These are phyloP conservation scores for Pseudomonodictys pantanalensis DNA, from an alignment of 495 filamentous ascomycete genomes.

Conservation along the genomic window DNA sequence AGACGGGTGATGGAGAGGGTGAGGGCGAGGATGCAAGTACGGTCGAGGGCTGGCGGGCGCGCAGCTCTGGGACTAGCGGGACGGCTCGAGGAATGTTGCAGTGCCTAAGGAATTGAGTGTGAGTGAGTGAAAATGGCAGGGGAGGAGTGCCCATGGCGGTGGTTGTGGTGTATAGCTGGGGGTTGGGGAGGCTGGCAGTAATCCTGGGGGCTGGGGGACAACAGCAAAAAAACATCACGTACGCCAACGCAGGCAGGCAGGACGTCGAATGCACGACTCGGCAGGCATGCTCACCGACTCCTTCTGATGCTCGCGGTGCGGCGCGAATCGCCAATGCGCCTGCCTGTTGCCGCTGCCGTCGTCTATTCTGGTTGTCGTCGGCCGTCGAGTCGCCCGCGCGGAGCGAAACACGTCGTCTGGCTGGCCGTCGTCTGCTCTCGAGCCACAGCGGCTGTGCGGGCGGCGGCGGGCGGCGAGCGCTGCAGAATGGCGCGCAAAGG, in stretches of 20 bases:
- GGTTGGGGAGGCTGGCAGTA: slow-evolving; percentile 30
- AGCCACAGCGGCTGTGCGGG: not conserved
- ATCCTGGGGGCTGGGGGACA: slow-evolving; percentile 17
- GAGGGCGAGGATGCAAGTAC: not conserved
- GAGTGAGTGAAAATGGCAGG: slow-evolving; percentile 25
- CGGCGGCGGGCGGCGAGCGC: not conserved
- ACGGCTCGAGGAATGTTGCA: slow-evolving; percentile 25
- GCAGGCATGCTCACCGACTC: slow-evolving; percentile 20
- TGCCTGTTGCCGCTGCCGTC: not conserved
- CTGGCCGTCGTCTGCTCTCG: not conserved
- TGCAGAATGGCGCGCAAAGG: not conserved
- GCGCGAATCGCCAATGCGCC: not conserved
- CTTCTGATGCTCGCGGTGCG: not conserved
- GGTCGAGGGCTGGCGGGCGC: not conserved
- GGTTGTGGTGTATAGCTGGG: slow-evolving; percentile 3
- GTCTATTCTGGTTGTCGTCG: too few relatives aligned
- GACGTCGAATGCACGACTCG: slow-evolving; percentile 8
- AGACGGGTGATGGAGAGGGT: too few relatives aligned
- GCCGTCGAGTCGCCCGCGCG: not conserved
- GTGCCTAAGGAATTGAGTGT: slow-evolving; percentile 18
- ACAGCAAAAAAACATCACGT: slow-evolving; percentile 5
- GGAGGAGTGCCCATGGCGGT: slow-evolving; percentile 21
- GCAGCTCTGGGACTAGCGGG: slow-evolving; percentile 23
- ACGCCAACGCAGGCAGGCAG: slow-evolving; percentile 22
- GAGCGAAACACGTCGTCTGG: not conserved